phyloP scores from a whole-genome alignment of 2,329 filamentous ascomycete species.

The Phialophora expanda region DNA sequence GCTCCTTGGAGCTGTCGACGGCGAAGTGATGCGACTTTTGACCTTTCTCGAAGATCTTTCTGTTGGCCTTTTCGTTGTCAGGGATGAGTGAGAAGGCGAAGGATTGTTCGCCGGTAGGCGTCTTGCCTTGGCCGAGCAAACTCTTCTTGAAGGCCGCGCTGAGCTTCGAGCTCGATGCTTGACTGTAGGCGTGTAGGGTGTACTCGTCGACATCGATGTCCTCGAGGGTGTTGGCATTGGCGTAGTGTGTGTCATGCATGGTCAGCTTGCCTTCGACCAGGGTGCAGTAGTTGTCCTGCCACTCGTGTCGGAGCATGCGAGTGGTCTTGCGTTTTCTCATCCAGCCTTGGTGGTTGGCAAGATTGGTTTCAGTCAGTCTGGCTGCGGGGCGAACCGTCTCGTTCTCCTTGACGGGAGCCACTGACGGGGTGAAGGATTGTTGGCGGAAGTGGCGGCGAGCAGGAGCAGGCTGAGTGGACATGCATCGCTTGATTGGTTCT shows the following conservation, averaged over 20 bases:
- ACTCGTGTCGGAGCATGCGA: conserved; percentile 86
- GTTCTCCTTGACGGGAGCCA: conserved; percentile 37
- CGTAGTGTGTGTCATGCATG: conserved; percentile 44
- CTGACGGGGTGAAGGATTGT: conserved; percentile 36
- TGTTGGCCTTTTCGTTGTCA: conserved; percentile 51
- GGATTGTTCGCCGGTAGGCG: conserved; percentile 41
- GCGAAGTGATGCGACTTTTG: conserved; percentile 94
- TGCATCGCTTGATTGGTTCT: conserved; percentile 55
- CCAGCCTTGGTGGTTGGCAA: conserved; percentile 72
- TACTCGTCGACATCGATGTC: conserved; percentile 49
- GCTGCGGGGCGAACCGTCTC: conserved; percentile 14
- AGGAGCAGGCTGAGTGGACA: conserved; percentile 44
- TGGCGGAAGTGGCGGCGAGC: conserved; percentile 34
- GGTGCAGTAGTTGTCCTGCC: conserved; percentile 89
- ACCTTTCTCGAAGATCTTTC: conserved; percentile 51
- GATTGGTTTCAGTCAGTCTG: conserved; percentile 32
- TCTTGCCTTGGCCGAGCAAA: conserved; percentile 50
- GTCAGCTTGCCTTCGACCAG: conserved; percentile 73
- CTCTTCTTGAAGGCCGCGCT: conserved; percentile 77
- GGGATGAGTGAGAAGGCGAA: conserved; percentile 54
- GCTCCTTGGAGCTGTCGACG: conserved; percentile 81
- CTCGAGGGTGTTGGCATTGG: conserved; percentile 42
- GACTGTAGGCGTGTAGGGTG: conserved; percentile 49
- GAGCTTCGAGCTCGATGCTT: conserved; percentile 78
- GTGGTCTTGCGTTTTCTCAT: conserved; percentile 96